Evolutionary conservation across 2,329 filamentous ascomycete species (phyloP).

Genomic region (Hypoxylon sp.): DNA sequence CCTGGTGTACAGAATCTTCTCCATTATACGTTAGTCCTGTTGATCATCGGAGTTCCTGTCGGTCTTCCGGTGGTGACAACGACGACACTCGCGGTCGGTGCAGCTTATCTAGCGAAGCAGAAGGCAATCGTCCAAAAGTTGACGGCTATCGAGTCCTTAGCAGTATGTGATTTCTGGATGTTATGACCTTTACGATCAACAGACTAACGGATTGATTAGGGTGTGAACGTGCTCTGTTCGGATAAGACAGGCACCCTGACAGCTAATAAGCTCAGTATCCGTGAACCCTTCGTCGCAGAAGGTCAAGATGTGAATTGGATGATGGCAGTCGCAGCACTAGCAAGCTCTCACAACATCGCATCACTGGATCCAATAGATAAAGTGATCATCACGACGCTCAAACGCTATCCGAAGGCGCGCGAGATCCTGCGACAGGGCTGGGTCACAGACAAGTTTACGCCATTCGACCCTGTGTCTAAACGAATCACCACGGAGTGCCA

Average conservation of each 20-base stretch:
- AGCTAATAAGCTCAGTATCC: slow-evolving; percentile 81
- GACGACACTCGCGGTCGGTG: slow-evolving; percentile 82
- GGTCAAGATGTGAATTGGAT: slow-evolving; percentile 87
- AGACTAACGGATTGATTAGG: slow-evolving; percentile 50
- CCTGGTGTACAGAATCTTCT: slow-evolving; percentile 73
- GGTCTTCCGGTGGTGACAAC: slow-evolving; percentile 85
- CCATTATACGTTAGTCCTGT: slow-evolving; percentile 77
- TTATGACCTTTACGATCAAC: not conserved
- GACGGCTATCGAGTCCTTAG: slow-evolving; percentile 82
- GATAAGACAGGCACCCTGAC: slow-evolving; percentile 86
- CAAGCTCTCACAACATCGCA: slow-evolving; percentile 84
- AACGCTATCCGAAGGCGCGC: slow-evolving; percentile 82
- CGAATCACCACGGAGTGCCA: slow-evolving; percentile 80
- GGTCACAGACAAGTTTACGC: slow-evolving; percentile 83
- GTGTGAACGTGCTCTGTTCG: slow-evolving; percentile 84
- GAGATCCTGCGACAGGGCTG: slow-evolving; percentile 82
- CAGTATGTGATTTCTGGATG: slow-evolving; percentile 54
- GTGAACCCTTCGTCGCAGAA: slow-evolving; percentile 82
- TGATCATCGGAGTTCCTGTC: slow-evolving; percentile 85
- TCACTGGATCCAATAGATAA: slow-evolving; percentile 85
- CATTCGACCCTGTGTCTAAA: slow-evolving; percentile 85
- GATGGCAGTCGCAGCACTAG: slow-evolving; percentile 84
- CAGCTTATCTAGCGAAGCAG: slow-evolving; percentile 82
- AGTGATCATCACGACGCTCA: slow-evolving; percentile 81
- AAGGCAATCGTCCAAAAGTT: slow-evolving; percentile 86